phyloP scores from a whole-genome alignment of 495 filamentous ascomycete species.

The Friedmanniomyces simplex region DNA sequence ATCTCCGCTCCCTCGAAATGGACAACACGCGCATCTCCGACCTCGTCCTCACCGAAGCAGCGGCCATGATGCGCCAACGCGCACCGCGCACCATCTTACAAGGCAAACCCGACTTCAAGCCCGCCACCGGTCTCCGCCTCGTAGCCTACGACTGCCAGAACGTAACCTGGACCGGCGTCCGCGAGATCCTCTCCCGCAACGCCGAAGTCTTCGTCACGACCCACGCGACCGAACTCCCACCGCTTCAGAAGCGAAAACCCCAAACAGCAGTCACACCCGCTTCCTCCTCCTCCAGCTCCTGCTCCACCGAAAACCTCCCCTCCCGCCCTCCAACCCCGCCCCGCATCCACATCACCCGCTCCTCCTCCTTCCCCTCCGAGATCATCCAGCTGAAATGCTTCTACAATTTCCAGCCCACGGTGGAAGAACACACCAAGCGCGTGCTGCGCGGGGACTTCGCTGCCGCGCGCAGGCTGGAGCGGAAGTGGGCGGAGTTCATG shows the following conservation, averaged over 20 bases:
- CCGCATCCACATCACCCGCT: slow-evolving; percentile 19
- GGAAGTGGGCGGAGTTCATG: slow-evolving; percentile 94
- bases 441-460: slow-evolving; percentile 64
- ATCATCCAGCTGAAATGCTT: slow-evolving; percentile 85
- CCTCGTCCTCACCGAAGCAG: slow-evolving; percentile 77
- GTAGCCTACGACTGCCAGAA: slow-evolving; percentile 83
- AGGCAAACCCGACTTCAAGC: slow-evolving; percentile 31
- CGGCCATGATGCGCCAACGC: slow-evolving; percentile 59
- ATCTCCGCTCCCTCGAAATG: slow-evolving; percentile 65
- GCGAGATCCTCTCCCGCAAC: slow-evolving; percentile 77
- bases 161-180: slow-evolving; percentile 86
- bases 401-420: slow-evolving; percentile 89
- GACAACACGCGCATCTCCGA: slow-evolving; percentile 91
- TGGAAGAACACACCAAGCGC: slow-evolving; percentile 81
- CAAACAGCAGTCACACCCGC: slow-evolving; percentile 10
- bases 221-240: slow-evolving; percentile 15
- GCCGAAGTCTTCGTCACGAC: slow-evolving; percentile 43
- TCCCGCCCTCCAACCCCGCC: slow-evolving; percentile 17
- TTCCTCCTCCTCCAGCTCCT: slow-evolving; percentile 30
- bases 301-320: neutral
- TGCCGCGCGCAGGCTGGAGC: slow-evolving; percentile 62
- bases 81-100: slow-evolving; percentile 36
- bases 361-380: slow-evolving; percentile 50
- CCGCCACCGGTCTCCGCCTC: slow-evolving; percentile 57
- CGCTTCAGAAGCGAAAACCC: slow-evolving; percentile 13